phyloP scores from a whole-genome alignment of 495 filamentous ascomycete genomes.

The Aspergillus conjunctus region DNA sequence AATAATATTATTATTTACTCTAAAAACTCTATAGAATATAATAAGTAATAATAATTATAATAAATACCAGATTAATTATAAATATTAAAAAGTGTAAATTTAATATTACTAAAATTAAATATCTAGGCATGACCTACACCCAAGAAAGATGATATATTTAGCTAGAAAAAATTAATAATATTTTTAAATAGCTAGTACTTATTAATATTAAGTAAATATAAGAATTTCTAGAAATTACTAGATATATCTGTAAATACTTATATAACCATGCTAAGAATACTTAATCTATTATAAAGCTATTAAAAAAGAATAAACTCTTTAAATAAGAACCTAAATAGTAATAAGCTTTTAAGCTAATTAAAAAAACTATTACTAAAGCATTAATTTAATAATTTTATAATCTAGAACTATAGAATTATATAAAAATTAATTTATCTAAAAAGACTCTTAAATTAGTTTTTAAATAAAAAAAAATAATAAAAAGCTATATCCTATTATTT shows the following conservation, averaged over 20 bases:
- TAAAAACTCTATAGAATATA: neutral
- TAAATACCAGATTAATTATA: no score
- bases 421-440: no score
- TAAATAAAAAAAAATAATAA: no score
- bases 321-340: neutral
- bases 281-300: neutral
- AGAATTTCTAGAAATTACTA: constrained; percentile 1
- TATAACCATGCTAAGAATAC: neutral
- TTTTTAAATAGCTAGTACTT: neutral
- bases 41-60: no score
- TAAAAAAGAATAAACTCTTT: no score
- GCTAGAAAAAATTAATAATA: constrained; percentile 7
- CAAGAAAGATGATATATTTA: neutral
- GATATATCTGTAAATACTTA: neutral
- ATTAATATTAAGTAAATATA: neutral
- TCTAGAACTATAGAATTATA: no score
- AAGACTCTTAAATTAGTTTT: no score
- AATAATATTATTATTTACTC: constrained; percentile 1
- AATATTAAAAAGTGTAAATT: no score
- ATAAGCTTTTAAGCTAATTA: neutral
- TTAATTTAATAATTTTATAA: neutral
- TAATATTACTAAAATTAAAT: neutral
- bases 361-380: neutral
- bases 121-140: neutral
- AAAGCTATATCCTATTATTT: no score